Conservation (phyloP, 2,329 filamentous ascomycete species). For the Nemania sp. region DNA sequence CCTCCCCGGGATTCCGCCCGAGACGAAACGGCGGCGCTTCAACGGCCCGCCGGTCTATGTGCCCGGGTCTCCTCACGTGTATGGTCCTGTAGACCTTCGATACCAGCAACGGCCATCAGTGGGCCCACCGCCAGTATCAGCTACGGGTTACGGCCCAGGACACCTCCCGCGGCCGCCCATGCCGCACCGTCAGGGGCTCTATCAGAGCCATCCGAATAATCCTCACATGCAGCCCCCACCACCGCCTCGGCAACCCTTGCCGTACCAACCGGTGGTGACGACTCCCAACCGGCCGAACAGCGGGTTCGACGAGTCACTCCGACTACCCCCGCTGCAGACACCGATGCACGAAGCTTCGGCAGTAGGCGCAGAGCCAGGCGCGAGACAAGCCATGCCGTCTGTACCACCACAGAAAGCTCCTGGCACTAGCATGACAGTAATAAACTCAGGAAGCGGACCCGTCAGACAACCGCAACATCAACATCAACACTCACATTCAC, state of each 20-base stretch:
- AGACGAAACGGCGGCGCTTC: conserved; percentile 52
- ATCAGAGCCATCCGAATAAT: conserved; percentile 34
- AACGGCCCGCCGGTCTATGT: conserved; percentile 49
- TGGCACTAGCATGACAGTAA: conserved; percentile 40
- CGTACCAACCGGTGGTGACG: conserved; percentile 51
- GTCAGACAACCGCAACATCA: conserved; percentile 29
- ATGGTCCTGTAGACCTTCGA: conserved; percentile 49
- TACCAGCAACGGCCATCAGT: conserved; percentile 49
- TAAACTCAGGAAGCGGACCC: conserved; percentile 26
- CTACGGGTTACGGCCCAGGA: conserved; percentile 48
- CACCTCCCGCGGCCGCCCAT: conserved; percentile 45
- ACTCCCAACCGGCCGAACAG: conserved; percentile 55
- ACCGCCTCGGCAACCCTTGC: conserved; percentile 61
- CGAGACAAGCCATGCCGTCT: conserved; percentile 30
- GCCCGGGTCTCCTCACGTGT: conserved; percentile 57
- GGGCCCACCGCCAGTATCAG: conserved; percentile 44
- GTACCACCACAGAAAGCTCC: conserved; percentile 26
- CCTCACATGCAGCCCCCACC: conserved; percentile 68
- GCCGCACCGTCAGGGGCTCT: conserved; percentile 38
- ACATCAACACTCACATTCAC: background rate
- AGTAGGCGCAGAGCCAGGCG: conserved; percentile 38
- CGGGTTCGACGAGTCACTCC: conserved; percentile 66
- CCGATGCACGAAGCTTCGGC: conserved; percentile 49
- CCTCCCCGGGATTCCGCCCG: conserved; percentile 42
- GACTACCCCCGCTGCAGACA: conserved; percentile 66